A percentile compares a stretch with the other conserved stretches of the same genome.
Conservation (phyloP, 2,329 filamentous ascomycete genomes). For the Paraconiothyrium brasiliense region DNA sequence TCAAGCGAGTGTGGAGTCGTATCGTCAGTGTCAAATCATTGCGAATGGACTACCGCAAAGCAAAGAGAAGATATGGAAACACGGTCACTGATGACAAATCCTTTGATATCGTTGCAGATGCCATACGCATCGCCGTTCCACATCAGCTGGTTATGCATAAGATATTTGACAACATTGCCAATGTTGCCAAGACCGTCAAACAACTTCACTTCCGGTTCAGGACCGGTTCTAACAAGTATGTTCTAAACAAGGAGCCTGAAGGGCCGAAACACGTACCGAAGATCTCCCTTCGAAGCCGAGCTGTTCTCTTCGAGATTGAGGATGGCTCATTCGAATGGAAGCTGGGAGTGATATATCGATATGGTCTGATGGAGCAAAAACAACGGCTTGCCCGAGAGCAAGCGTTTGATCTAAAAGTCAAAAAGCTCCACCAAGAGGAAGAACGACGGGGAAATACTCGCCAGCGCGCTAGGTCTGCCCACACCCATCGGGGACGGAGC, state of each 20-base stretch:
- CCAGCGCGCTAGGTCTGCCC: slow-evolving; percentile 62
- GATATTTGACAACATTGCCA: slow-evolving; percentile 93
- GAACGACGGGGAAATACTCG: slow-evolving; percentile 61
- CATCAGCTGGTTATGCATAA: slow-evolving; percentile 90
- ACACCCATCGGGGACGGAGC: slow-evolving; percentile 53
- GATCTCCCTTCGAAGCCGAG: slow-evolving; percentile 81
- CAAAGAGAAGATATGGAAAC: slow-evolving; percentile 72
- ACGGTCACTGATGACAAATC: slow-evolving; percentile 76
- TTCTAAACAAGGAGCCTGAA: slow-evolving; percentile 85
- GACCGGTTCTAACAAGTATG: slow-evolving; percentile 87
- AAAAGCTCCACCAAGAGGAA: slow-evolving; percentile 76
- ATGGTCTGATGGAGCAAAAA: slow-evolving; percentile 86
- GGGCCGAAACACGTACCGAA: slow-evolving; percentile 87
- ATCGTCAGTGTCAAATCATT: slow-evolving; percentile 84
- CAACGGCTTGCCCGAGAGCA: slow-evolving; percentile 90
- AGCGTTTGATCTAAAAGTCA: slow-evolving; percentile 86
- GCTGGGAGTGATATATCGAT: slow-evolving; percentile 89
- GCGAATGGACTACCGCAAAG: slow-evolving; percentile 81
- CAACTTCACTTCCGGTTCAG: slow-evolving; percentile 94
- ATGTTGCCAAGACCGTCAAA: slow-evolving; percentile 83
- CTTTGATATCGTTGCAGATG: slow-evolving; percentile 84
- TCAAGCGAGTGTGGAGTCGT: slow-evolving; percentile 85
- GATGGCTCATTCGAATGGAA: slow-evolving; percentile 99
- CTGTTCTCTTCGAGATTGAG: slow-evolving; percentile 89
- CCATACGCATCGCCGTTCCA: slow-evolving; percentile 86